Base-by-base conservation (phyloP, 2,329 filamentous ascomycete genomes). In the Leptoxyphium fumago region DNA sequence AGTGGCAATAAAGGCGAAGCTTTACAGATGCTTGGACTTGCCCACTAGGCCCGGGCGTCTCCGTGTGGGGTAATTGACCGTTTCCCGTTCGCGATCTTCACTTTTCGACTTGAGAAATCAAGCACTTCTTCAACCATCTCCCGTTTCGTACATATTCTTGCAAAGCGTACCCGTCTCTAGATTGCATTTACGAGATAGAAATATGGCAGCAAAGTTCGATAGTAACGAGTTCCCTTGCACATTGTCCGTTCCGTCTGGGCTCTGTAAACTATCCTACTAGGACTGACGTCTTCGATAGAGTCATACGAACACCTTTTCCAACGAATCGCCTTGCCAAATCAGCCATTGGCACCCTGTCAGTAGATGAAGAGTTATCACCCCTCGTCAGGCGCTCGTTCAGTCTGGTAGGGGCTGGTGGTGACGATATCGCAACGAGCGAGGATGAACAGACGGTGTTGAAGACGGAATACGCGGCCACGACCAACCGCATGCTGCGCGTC, bases 401-500 rank as follows among this genome's bases (percentile, higher is more conserved):
- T 36, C 69, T 86, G 41, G 64, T 56, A 26, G 43, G 47, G 11
- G 50, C 45, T 45, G 46, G 39, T 9, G 45, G 44, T 44, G 50
- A 49, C 15, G 44, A 48, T 38, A 46, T 46, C 26, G 46, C 47
- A 17, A 45, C 38, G 9, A 49, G 50, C 7, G 60, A 61, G 7
- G 61, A 64, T 21, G 54, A 57, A 30, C 64, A 66, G 53, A 73
- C 67, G 1, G 64, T 88, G 4, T 69, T 96, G 41, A 71, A 74
- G 47, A 82, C 84, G 9, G 74, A 82, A 47, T 96, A 96, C 65
- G 75, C 73, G 44, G 91, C 91, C 1, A 86, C 86, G 0, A 96
- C 91, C 15, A 94, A 95, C 61, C 81, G 91, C 53, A 96, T 96
- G 89, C 73, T 98, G 46, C 80, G 91, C 39, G 91, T 98, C 2